Evolutionary conservation across 2,329 filamentous ascomycete species (phyloP).

Genomic region (Hypoxylon sp.): DNA sequence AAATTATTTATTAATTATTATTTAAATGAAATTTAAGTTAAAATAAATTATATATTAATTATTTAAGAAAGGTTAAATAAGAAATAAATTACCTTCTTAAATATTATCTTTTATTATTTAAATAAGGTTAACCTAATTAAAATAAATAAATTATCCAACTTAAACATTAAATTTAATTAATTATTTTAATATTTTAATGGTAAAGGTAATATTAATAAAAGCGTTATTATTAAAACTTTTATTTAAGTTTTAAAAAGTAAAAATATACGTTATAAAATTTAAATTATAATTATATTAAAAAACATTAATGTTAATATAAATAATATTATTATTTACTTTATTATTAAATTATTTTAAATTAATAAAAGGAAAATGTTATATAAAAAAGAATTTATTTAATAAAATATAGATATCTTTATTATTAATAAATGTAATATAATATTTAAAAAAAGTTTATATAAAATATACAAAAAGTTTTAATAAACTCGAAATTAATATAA

Average conservation of each 20-base stretch:
- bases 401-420: neutral
- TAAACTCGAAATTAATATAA: neutral
- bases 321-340: neutral
- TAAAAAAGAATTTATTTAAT: neutral
- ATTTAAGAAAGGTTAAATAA: too few species aligned
- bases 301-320: neutral
- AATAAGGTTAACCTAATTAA: too few species aligned
- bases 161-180: too few species aligned
- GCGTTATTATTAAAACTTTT: too few species aligned
- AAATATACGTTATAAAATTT: neutral
- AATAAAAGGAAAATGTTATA: neutral
- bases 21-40: neutral
- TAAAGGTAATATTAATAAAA: too few species aligned
- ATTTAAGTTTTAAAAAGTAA: too few species aligned
- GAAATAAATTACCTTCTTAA: too few species aligned
- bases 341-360: neutral
- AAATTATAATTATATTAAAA: neutral
- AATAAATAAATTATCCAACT: too few species aligned
- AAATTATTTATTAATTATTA: conserved; percentile 1
- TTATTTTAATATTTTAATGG: too few species aligned
- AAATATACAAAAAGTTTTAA: neutral
- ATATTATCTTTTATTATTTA: too few species aligned
- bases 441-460: neutral
- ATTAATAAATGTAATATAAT: conserved; percentile 5
- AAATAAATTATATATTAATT: too few species aligned